Evolutionary conservation across 2,329 filamentous ascomycete genomes (phyloP).

Genomic region (Neonectria magnoliae): DNA sequence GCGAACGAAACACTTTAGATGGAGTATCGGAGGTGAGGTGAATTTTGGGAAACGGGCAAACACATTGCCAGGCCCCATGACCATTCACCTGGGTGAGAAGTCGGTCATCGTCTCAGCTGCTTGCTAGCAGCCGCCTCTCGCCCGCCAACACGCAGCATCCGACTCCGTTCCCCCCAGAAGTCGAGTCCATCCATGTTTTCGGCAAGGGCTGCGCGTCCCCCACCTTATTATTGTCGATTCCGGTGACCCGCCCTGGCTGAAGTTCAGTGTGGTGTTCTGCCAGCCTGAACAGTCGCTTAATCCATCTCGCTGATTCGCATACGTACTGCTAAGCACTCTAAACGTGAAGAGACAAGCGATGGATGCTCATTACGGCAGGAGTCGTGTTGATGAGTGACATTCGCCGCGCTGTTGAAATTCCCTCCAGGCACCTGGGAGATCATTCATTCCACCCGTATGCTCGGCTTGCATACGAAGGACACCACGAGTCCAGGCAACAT

Average conservation of each 20-base stretch:
- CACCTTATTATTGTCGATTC: constrained; percentile 35
- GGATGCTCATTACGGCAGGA: constrained; percentile 21
- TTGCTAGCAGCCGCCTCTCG: not conserved
- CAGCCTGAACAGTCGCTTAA: constrained; percentile 39
- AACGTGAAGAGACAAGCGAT: constrained; percentile 20
- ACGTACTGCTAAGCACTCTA: constrained; percentile 25
- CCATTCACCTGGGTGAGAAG: constrained; percentile 9
- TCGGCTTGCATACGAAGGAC: not conserved
- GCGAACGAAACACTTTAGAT: not conserved
- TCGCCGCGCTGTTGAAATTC: constrained; percentile 17
- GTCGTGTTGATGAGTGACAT: constrained; percentile 10
- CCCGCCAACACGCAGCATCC: too few species aligned
- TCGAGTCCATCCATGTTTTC: constrained; percentile 24
- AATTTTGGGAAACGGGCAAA: not conserved
- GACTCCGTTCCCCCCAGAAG: not conserved
- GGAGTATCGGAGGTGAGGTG: constrained; percentile 5
- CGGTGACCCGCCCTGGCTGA: constrained; percentile 39
- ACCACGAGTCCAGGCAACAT: constrained; percentile 12
- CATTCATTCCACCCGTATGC: not conserved
- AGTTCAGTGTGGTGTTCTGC: constrained; percentile 26
- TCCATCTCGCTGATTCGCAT: constrained; percentile 41
- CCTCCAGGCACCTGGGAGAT: not conserved
- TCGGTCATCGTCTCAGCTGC: constrained; percentile 15
- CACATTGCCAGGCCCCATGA: constrained; percentile 11
- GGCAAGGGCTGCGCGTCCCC: constrained; percentile 31